phyloP scores from a whole-genome alignment of 1,284 basidiomycete genomes.

The Vanrija humicola region DNA sequence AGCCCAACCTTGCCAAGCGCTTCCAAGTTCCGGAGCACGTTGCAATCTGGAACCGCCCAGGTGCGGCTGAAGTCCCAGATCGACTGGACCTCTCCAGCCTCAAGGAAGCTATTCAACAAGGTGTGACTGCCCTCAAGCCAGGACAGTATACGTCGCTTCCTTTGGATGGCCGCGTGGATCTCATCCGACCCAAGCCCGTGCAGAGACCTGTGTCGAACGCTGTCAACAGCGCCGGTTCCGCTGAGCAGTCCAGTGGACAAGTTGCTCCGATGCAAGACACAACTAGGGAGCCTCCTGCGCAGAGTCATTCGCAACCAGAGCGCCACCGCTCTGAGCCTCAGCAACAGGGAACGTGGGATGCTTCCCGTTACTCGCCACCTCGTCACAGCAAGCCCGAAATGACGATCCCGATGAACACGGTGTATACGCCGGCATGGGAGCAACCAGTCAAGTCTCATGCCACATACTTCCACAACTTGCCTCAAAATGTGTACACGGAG shows the following conservation, averaged over 20 bases:
- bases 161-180: constrained; percentile 75
- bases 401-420: constrained; percentile 48
- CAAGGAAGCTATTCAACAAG: constrained; percentile 62
- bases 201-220: not conserved
- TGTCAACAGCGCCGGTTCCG: constrained; percentile 7
- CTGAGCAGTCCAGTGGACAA: not conserved
- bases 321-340: constrained; percentile 11
- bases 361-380: constrained; percentile 50
- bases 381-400: constrained; percentile 48
- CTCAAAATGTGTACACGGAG: not conserved
- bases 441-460: constrained; percentile 45
- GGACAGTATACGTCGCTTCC: constrained; percentile 76
- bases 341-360: constrained; percentile 49
- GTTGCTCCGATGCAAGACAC: constrained; percentile 43
- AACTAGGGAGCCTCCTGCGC: not conserved
- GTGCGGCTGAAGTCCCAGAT: constrained; percentile 18
- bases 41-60: constrained; percentile 63
- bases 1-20: constrained; percentile 46
- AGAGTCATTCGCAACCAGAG: not conserved
- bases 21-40: constrained; percentile 68
- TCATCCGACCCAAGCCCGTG: constrained; percentile 57
- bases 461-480: constrained; percentile 18
- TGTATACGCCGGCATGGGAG: constrained; percentile 55
- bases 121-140: constrained; percentile 54
- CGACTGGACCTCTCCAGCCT: constrained; percentile 65